Evolutionary conservation across 2,329 filamentous ascomycete species (phyloP).

Genomic region (Penicillium corylophilum): DNA sequence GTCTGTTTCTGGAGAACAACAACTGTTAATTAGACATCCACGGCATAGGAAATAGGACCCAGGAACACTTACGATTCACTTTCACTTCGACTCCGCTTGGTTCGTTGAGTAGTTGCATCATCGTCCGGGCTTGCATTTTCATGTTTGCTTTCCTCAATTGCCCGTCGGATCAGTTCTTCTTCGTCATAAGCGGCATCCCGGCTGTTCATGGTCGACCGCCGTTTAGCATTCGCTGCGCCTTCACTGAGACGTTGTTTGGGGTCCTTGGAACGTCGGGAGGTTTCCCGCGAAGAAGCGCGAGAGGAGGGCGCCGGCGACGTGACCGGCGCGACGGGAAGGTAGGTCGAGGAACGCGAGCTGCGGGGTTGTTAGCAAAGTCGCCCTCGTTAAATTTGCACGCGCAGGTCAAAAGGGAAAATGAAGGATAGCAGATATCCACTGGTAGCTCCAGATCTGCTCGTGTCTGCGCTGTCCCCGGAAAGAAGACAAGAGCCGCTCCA

Average conservation of each 20-base stretch:
- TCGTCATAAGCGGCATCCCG: conserved; percentile 93
- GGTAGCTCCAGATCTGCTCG: not conserved
- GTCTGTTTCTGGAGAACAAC: conserved; percentile 59
- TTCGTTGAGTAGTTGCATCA: conserved; percentile 59
- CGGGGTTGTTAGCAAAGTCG: conserved; percentile 30
- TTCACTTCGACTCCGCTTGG: conserved; percentile 83
- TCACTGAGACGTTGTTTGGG: conserved; percentile 51
- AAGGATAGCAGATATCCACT: not conserved
- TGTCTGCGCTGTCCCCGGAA: not conserved
- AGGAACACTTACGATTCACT: conserved; percentile 79
- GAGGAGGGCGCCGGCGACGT: conserved; percentile 47
- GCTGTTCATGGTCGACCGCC: conserved; percentile 96
- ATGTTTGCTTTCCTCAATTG: conserved; percentile 92
- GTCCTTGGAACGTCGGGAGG: conserved; percentile 40
- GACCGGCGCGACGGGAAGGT: conserved; percentile 58
- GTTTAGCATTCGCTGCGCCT: conserved; percentile 66
- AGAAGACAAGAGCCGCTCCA: not conserved
- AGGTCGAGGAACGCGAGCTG: conserved; percentile 63
- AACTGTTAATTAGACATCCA: conserved; percentile 25
- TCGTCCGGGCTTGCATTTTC: conserved; percentile 62
- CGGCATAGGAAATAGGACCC: conserved; percentile 5
- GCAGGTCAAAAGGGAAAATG: not conserved
- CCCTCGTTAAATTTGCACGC: not conserved
- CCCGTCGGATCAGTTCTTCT: conserved; percentile 81
- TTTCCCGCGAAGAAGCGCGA: conserved; percentile 43